A percentile compares a stretch with the other conserved stretches of the same genome.
Evolutionary conservation across 495 filamentous ascomycete species (phyloP).

Genomic region (Penicillium dipodomyicola): DNA sequence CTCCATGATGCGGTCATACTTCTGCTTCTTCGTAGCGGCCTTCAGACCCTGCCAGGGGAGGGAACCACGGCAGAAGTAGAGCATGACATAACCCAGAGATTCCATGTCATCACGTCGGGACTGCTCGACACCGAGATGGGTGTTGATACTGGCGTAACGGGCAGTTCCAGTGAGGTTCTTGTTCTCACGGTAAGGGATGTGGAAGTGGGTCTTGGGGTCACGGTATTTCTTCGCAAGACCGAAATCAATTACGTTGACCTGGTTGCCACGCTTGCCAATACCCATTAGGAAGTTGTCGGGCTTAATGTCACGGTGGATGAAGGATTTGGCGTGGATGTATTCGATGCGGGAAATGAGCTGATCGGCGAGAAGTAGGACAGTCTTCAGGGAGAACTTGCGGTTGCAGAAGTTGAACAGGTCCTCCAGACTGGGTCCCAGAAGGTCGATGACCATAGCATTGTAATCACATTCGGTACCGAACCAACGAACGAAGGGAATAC

Average conservation of each 20-base stretch:
- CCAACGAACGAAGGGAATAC: slow-evolving; percentile 99
- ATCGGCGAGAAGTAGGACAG: slow-evolving; percentile 95
- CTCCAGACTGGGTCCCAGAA: slow-evolving; percentile 95
- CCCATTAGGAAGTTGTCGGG: slow-evolving; percentile 99
- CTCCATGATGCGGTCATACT: slow-evolving; percentile 99
- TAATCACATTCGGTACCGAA: slow-evolving; percentile 99
- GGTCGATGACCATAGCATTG: slow-evolving; percentile 99
- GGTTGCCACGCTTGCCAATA: slow-evolving; percentile 99
- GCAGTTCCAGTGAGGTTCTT: slow-evolving; percentile 99
- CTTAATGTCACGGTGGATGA: slow-evolving; percentile 99
- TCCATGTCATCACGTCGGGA: slow-evolving; percentile 99
- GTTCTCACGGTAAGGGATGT: slow-evolving; percentile 99
- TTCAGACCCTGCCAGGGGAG: slow-evolving; percentile 99
- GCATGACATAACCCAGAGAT: slow-evolving; percentile 98
- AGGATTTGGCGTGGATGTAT: slow-evolving; percentile 99
- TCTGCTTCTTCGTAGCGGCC: slow-evolving; percentile 99
- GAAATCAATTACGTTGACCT: slow-evolving; percentile 99
- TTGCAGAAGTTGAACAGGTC: slow-evolving; percentile 99
- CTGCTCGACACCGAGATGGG: slow-evolving; percentile 97
- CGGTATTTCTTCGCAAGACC: slow-evolving; percentile 99
- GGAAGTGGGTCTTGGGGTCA: slow-evolving; percentile 99
- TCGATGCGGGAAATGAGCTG: slow-evolving; percentile 99
- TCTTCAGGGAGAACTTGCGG: slow-evolving; percentile 99
- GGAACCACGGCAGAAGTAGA: slow-evolving; percentile 99
- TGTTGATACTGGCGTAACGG: slow-evolving; percentile 99